Evolutionary conservation across 306 rosid species (phyloP).

Genomic region (Crotalaria pallida): DNA sequence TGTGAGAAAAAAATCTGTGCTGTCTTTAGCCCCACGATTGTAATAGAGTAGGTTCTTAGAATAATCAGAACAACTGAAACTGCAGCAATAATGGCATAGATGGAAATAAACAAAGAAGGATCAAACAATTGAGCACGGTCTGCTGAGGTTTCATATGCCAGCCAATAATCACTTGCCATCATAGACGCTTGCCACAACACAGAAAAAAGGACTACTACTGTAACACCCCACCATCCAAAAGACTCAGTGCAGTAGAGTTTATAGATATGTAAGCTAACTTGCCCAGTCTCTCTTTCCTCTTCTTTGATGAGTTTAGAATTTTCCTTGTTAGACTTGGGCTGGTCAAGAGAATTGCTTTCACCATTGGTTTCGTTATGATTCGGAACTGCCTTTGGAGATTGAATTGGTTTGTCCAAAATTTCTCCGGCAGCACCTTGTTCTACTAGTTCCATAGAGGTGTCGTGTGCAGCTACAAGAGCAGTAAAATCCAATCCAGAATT

Average conservation of each 20-base stretch:
- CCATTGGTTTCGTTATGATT: constrained; percentile 41
- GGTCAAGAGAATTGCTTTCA: constrained; percentile 46
- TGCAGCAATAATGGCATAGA: constrained; percentile 47
- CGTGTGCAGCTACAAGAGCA: constrained; percentile 85
- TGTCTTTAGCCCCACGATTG: constrained; percentile 66
- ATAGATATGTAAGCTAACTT: constrained; percentile 64
- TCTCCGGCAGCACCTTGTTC: constrained; percentile 51
- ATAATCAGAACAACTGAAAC: constrained; percentile 41
- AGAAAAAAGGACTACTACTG: constrained; percentile 38
- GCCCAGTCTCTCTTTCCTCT: constrained; percentile 89
- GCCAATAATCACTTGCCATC: constrained; percentile 89
- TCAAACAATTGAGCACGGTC: constrained; percentile 48
- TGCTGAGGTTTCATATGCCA: constrained; percentile 80
- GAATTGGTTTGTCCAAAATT: constrained; percentile 29
- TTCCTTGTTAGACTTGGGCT: constrained; percentile 42
- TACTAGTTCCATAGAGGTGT: constrained; percentile 90
- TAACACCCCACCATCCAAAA: constrained; percentile 86
- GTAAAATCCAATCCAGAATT: constrained; percentile 65
- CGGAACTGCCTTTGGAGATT: constrained; percentile 32
- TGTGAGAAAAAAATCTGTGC: constrained; percentile 68
- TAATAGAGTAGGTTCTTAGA: constrained; percentile 41
- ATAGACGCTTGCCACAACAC: constrained; percentile 67
- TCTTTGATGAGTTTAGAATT: constrained; percentile 88
- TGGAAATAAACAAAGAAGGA: constrained; percentile 50
- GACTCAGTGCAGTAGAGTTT: constrained; percentile 90